Evolutionary conservation across 352 stramenopile species (phyloP), one percentile per base, ranked within the genome.

Genomic region (Phytopythium kandeliae): DNA sequence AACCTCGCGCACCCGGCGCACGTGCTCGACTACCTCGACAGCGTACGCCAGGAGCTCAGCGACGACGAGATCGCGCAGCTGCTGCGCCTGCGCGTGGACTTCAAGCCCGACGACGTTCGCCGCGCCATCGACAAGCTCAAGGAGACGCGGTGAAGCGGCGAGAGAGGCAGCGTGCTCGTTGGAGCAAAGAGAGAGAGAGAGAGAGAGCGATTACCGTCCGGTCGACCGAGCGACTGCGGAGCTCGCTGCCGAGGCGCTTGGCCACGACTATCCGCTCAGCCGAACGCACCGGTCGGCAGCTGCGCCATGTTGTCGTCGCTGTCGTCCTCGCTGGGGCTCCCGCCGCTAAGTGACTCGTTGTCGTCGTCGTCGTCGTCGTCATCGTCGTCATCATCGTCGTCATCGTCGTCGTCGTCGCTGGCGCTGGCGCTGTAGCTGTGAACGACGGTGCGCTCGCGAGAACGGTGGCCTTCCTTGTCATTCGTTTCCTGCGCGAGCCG

Each of bases 1-100:
- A 94, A 92, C 54, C 55, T 94, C n/a, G 69, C 86, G 64, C 71
- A 89, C 40, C 80, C 83, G 5, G 63, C 42, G 16, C 78, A 94
- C 51, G 67, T 94, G 4, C 48, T 86, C 17, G 79, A 89, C 48
- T 92, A 88, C 53, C 53, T 77, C 4, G 58, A 73, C 31, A 78
- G 64, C 31, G 65, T 89, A 34, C 65, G 55, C 15, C 49, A 72
- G 11, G 73, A 85, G 28, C 48, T 91, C 8, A 74, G 58, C 12
- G 12, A 67, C 9, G 45, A 67, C 12, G 76, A 77, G 36, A 83
- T 92, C 31, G 67, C 67, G 47, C 70, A 59, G 28, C 63, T 86
- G 19, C 57, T 92, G 40, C 63, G 54, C 8, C 78, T 91, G 71
- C 82, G 82, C 42, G 63, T 90, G 25, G 79, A 90, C 51, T 92